Evolutionary conservation across 2,329 filamentous ascomycete genomes (phyloP), one percentile per base, ranked within the genome.

Genomic region (Diaporthe citrichinensis): DNA sequence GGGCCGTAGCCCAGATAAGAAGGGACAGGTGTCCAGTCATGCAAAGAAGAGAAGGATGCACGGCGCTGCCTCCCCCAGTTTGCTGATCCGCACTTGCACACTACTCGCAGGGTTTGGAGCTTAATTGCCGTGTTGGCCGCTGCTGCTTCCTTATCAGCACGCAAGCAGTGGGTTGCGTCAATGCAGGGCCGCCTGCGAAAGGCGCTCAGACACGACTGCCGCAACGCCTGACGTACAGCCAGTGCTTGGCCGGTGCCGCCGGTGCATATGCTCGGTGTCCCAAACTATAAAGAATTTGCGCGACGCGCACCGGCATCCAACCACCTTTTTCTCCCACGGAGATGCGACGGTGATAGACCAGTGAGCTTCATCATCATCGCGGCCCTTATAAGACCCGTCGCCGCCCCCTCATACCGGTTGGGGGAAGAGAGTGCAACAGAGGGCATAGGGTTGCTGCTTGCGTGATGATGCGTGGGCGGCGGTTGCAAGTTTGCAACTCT

Each of bases 241-340:
- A 55, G 8, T 28, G 23, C 49, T 55, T 41, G 49, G 46, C 65
- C 49, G 65, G 49, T 69, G 65, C 65, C 65, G 65, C 65, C 65
- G 65, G 65, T 69, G 34, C 14, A 23, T 41, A 41, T 20, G 65
- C 46, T 69, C 65, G 65, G 65, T 41, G 34, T 55, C 65, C 31
- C 31, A 69, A 69, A 69, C 65, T 41, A 55, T 55, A 69, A 41
- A 41, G n/a, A 20, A 41, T 23, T 15, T 53, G 65, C 65, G n/a
- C 8, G 31, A 17, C 62, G 46, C 65, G 46, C 23, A 25, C n/a
- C 7, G 46, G 14, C 31, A 28, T 39, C 46, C 44, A n/a, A 36
- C 46, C 14, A 51, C 14, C 25, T 17, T 0, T 46, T 31, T 23
- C 0, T 31, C 17, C 41, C 41, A 34, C 41, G 41, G 9, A 34